Conservation (phyloP, 441 rosid genomes). For the Erodium moschatum region DNA sequence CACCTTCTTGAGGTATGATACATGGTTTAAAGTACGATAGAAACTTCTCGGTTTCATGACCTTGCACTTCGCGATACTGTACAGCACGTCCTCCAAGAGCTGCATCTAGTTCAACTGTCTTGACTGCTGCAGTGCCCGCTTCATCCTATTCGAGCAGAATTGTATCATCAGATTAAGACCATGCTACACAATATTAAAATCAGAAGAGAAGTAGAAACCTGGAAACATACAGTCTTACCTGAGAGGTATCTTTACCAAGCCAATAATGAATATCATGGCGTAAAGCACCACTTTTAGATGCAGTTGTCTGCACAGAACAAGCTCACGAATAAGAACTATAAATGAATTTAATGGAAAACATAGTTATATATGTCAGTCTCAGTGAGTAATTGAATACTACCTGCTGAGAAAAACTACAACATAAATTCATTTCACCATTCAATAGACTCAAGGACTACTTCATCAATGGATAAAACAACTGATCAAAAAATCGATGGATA, state of each 20-base stretch:
- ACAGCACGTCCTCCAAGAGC: constrained; percentile 72
- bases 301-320: constrained; percentile 48
- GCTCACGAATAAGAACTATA: constrained; percentile 21
- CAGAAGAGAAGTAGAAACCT: constrained; percentile 3
- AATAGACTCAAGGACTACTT: not conserved
- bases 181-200: not conserved
- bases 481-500: not conserved
- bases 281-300: constrained; percentile 78
- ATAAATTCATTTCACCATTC: not conserved
- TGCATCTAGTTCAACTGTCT: constrained; percentile 91
- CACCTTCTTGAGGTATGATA: constrained; percentile 57
- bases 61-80: constrained; percentile 88
- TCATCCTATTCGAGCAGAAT: constrained; percentile 51
- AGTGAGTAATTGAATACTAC: not conserved
- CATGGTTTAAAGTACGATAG: constrained; percentile 5
- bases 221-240: constrained; percentile 40
- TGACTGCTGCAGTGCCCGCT: constrained; percentile 97
- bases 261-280: constrained; percentile 88
- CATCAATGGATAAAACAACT: not conserved
- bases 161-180: not conserved
- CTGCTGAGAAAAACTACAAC: not conserved
- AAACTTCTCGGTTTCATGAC: constrained; percentile 86
- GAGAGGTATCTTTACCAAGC: constrained; percentile 96
- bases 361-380: constrained; percentile 17
- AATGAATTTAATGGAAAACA: constrained; percentile 47